Evolutionary conservation across 345 rosid genomes (phyloP).

Genomic region (Fremontodendron californicum): DNA sequence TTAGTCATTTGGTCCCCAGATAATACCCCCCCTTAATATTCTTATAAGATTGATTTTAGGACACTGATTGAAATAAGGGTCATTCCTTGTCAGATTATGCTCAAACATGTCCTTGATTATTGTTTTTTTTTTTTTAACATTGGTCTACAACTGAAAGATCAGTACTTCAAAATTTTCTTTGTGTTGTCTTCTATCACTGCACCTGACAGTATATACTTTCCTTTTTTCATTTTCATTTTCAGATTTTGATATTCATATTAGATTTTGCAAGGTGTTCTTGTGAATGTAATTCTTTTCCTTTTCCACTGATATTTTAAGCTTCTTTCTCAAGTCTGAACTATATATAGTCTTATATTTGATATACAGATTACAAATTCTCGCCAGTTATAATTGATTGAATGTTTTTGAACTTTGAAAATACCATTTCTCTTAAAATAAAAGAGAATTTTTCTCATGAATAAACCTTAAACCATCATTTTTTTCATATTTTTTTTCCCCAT

Average conservation of each 20-base stretch:
- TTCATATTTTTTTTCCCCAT: neutral
- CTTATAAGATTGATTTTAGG: neutral
- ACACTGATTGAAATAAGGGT: constrained; percentile 13
- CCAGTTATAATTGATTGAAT: no score
- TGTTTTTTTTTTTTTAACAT: neutral
- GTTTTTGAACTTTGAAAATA: neutral
- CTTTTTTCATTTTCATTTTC: no score
- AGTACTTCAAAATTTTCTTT: no score
- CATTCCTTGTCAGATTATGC: constrained; percentile 12
- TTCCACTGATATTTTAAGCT: neutral
- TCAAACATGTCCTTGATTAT: neutral
- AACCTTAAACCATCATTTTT: neutral
- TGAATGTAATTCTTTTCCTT: neutral
- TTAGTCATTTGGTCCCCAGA: constrained; percentile 16
- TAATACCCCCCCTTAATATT: neutral
- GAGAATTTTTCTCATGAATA: neutral
- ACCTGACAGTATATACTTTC: neutral
- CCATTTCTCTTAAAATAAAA: neutral
- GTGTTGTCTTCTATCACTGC: neutral
- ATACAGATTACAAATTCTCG: no score
- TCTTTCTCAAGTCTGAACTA: neutral
- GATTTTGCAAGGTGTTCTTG: neutral
- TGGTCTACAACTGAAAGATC: neutral
- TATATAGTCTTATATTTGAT: neutral
- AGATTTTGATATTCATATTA: neutral